Percentiles rank a stretch among this genome's conserved stretches.
Conservation (phyloP, 2,329 filamentous ascomycete species). For the Achaetomium macrosporum region DNA sequence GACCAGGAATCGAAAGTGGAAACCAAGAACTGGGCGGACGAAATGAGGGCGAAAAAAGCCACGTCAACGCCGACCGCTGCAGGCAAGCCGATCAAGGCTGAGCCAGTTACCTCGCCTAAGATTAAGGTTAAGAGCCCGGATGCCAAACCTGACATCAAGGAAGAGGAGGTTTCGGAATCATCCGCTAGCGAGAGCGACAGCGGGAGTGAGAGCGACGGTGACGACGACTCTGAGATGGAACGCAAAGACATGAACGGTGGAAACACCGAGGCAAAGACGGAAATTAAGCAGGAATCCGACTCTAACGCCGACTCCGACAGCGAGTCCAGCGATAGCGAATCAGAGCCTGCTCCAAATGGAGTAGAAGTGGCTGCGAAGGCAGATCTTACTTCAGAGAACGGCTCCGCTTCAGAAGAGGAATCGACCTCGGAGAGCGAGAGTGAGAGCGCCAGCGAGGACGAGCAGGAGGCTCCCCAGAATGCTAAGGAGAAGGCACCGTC, state of each 20-base stretch:
- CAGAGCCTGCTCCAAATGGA: neutral
- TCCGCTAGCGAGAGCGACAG: slow-evolving; percentile 18
- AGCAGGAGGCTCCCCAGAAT: neutral
- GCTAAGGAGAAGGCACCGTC: slow-evolving; percentile 4
- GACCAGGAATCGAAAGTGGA: slow-evolving; percentile 1
- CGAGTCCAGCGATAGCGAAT: slow-evolving; percentile 18
- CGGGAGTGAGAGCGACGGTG: slow-evolving; percentile 18
- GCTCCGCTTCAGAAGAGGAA: neutral
- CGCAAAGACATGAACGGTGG: slow-evolving; percentile 12
- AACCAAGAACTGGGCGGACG: slow-evolving; percentile 1
- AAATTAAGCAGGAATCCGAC: neutral
- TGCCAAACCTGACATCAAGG: neutral
- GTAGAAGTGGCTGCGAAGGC: slow-evolving; percentile 19
- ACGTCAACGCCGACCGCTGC: neutral
- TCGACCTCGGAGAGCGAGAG: slow-evolving; percentile 9
- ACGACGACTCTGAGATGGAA: slow-evolving; percentile 21
- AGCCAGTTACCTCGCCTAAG: neutral
- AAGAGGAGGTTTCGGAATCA: slow-evolving; percentile 12
- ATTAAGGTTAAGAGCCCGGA: slow-evolving; percentile 2
- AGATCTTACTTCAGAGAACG: slow-evolving; percentile 6
- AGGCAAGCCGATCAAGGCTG: slow-evolving; percentile 3
- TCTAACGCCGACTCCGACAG: slow-evolving; percentile 11
- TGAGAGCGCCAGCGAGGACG: slow-evolving; percentile 3
- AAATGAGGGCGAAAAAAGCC: slow-evolving; percentile 6
- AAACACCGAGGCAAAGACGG: slow-evolving; percentile 17